A percentile compares a stretch with the other conserved stretches of the same genome.
phyloP scores from a whole-genome alignment of 345 rosid species.

The Brassica napus region Da-Ae NC_063445.1:5868501-5869000 shows the following conservation, averaged over 20 bases:
- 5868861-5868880: slow-evolving; percentile 21
- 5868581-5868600: too few relatives aligned
- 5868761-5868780: slow-evolving; percentile 36
- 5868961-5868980: too few relatives aligned
- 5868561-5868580: too few relatives aligned
- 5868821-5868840: neutral
- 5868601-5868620: too few relatives aligned
- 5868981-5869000: slow-evolving; percentile 79
- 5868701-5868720: slow-evolving; percentile 55
- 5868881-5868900: slow-evolving; percentile 24
- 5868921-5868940: too few relatives aligned
- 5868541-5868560: neutral
- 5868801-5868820: too few relatives aligned
- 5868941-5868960: too few relatives aligned
- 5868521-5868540: too few relatives aligned
- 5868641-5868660: neutral
- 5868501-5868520: too few relatives aligned
- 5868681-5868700: slow-evolving; percentile 73
- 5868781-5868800: slow-evolving; percentile 10
- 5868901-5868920: slow-evolving; percentile 1
- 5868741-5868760: slow-evolving; percentile 87
- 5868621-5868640: too few relatives aligned
- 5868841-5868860: slow-evolving; percentile 93
- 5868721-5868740: slow-evolving; percentile 46
- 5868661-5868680: too few relatives aligned